These are phyloP conservation scores for Tetrastigma voinierianum DNA, from an alignment of 164 flowering plant genomes.

Conservation along the genomic window DNA sequence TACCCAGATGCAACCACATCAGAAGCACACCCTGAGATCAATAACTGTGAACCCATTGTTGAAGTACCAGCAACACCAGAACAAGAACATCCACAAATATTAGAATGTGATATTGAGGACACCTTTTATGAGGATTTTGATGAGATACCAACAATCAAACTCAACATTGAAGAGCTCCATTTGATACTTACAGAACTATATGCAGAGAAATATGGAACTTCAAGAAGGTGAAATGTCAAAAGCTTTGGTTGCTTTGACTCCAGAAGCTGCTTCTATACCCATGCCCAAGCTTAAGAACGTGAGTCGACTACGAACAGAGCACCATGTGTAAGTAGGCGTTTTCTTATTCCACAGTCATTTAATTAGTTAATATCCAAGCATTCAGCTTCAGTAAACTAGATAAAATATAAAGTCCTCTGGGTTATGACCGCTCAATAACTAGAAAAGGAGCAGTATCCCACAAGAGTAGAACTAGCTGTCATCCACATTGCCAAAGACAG, in stretches of 20 bases:
- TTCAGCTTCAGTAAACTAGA: not conserved
- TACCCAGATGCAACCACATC: slow-evolving; percentile 13
- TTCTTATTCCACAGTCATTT: not conserved
- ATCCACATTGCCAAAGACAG: too few relatives aligned
- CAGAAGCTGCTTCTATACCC: slow-evolving; percentile 46
- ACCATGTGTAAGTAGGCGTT: slow-evolving; percentile 45
- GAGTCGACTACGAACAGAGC: slow-evolving; percentile 51
- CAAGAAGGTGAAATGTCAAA: slow-evolving; percentile 76
- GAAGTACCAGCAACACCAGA: slow-evolving; percentile 86
- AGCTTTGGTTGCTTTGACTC: slow-evolving; percentile 46
- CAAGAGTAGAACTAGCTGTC: too few relatives aligned
- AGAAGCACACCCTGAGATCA: slow-evolving; percentile 13
- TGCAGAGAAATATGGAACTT: slow-evolving; percentile 64
- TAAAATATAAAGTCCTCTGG: too few relatives aligned
- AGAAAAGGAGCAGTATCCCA: too few relatives aligned
- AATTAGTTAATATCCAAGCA: too few relatives aligned
- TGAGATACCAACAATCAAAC: slow-evolving; percentile 86
- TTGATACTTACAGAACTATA: slow-evolving; percentile 59
- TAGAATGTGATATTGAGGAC: slow-evolving; percentile 71
- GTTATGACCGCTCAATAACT: too few relatives aligned
- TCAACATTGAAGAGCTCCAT: slow-evolving; percentile 67
- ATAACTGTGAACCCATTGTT: slow-evolving; percentile 46
- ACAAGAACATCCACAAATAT: slow-evolving; percentile 42
- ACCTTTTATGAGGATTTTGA: slow-evolving; percentile 58
- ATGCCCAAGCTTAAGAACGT: slow-evolving; percentile 47